Percentiles rank a stretch among this genome's conserved stretches.
Evolutionary conservation across 805 yeast genomes (phyloP).

Genomic region (Brettanomyces sp.): DNA sequence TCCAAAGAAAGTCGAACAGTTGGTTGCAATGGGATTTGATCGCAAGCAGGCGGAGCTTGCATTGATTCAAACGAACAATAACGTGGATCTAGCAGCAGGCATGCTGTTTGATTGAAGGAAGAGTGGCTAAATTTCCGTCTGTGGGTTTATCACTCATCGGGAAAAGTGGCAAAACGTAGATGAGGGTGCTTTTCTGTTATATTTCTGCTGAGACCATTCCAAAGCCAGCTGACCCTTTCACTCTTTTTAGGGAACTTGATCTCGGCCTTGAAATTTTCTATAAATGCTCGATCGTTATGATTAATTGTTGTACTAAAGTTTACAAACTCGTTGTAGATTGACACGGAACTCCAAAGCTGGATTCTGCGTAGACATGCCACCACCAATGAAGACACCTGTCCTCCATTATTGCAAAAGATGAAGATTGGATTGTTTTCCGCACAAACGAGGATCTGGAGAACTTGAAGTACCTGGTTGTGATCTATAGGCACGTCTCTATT

Average conservation of each 20-base stretch:
- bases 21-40: conserved; percentile 65
- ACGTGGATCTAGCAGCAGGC: conserved; percentile 82
- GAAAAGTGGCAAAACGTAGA: conserved; percentile 21
- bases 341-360: conserved; percentile 81
- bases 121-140: not conserved
- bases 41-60: conserved; percentile 57
- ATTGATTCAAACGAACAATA: conserved; percentile 57
- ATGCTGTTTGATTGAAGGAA: conserved; percentile 37
- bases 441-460: conserved; percentile 55
- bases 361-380: conserved; percentile 80
- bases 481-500: conserved; percentile 79
- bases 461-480: conserved; percentile 47
- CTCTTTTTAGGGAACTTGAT: conserved; percentile 37
- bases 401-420: conserved; percentile 84
- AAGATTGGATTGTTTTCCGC: conserved; percentile 59
- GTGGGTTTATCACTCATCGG: not conserved
- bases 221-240: conserved; percentile 50
- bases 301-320: conserved; percentile 70
- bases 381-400: conserved; percentile 73
- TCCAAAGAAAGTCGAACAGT: conserved; percentile 28
- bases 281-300: conserved; percentile 73
- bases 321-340: conserved; percentile 79
- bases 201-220: conserved; percentile 54
- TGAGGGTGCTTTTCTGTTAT: conserved; percentile 51
- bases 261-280: conserved; percentile 67